Evolutionary conservation across 164 flowering plant genomes (phyloP), one percentile per base, ranked within the genome.

Genomic region (Stephania cephalantha): DNA sequence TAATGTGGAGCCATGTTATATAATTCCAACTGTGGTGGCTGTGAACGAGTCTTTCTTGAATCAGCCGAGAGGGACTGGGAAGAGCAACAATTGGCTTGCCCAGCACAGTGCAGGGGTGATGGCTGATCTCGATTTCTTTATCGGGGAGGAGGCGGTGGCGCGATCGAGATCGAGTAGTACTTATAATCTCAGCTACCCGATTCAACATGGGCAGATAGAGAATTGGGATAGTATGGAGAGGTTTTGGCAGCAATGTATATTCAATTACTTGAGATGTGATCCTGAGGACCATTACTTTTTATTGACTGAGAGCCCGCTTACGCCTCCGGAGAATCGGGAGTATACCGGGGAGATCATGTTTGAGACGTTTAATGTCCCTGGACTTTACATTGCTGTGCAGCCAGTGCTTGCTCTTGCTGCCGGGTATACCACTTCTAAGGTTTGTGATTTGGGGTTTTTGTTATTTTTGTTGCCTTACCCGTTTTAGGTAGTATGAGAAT

Each of bases 221-320:
- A 90, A 96, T 83, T 94, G 99, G 99, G 99, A 96, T 75, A 81
- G 95, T 15, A 96, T 96, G 99, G 99, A 96, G 84, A 81, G 98
- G 79, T 96, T 91, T 81, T 96, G 99, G 99, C 99, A 96, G 85
- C 98, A 96, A 71, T 92, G 98, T 82, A 94, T 96, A 69, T 96
- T 94, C 79, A 90, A 92, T 81, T 94, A 96, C 79, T 80, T 96
- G 84, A 82, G 98, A 10, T 96, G 99, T 79, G 99, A 96, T 86
- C 99, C 99, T 0, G 99, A 96, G 86, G 99, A 96, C 82, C 99
- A 96, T 79, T 92, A 96, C 79, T 96, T 96, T 82, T 83, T 91
- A 12, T 81, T 96, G 80, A 96, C 99, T 1, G 99, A 96, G 82
- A 92, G 97, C 75, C 97, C 99, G 4, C 88, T 96, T 67, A 94